Percentiles rank a stretch among this genome's conserved stretches.
phyloP scores from a whole-genome alignment of 2,329 filamentous ascomycete genomes.

The Botrytis deweyae region DNA sequence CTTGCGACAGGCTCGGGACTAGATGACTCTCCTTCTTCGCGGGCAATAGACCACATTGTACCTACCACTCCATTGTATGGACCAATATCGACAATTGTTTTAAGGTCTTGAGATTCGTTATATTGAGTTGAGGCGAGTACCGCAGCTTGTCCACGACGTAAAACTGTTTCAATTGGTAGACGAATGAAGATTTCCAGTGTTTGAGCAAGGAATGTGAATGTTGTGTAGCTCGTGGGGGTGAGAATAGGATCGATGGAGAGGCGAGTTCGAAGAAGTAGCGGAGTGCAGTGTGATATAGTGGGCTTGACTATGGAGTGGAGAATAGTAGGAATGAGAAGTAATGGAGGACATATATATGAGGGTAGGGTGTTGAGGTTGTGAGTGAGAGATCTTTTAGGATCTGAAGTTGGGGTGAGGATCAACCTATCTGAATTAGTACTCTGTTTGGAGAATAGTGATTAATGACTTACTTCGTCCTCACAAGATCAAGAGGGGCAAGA shows the following conservation, averaged over 20 bases:
- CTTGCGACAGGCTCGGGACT: slow-evolving; percentile 4
- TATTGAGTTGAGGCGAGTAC: slow-evolving; percentile 49
- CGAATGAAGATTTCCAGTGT: slow-evolving; percentile 80
- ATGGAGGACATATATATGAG: slow-evolving; percentile 68
- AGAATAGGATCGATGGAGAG: slow-evolving; percentile 79
- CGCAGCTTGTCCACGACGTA: slow-evolving; percentile 82
- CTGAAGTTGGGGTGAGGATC: slow-evolving; percentile 77
- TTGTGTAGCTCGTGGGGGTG: slow-evolving; percentile 77
- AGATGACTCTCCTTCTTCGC: slow-evolving; percentile 73
- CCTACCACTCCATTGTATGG: slow-evolving; percentile 84
- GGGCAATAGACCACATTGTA: slow-evolving; percentile 83
- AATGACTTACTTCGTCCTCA: slow-evolving; percentile 65
- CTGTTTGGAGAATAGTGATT: background rate
- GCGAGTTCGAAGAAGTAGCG: slow-evolving; percentile 81
- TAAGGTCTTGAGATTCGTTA: slow-evolving; percentile 34
- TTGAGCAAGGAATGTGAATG: slow-evolving; percentile 79
- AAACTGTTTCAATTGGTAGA: slow-evolving; percentile 86
- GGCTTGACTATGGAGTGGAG: slow-evolving; percentile 84
- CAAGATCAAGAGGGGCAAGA: slow-evolving; percentile 83
- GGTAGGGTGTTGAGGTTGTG: slow-evolving; percentile 72
- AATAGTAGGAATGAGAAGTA: slow-evolving; percentile 78
- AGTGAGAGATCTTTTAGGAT: slow-evolving; percentile 74
- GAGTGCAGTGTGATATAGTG: slow-evolving; percentile 76
- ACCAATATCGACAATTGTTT: slow-evolving; percentile 76
- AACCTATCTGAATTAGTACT: slow-evolving; percentile 54